These are phyloP conservation scores for Trichosporon sp. DNA, from an alignment of 1,284 basidiomycete species.

Conservation along the genomic window DNA sequence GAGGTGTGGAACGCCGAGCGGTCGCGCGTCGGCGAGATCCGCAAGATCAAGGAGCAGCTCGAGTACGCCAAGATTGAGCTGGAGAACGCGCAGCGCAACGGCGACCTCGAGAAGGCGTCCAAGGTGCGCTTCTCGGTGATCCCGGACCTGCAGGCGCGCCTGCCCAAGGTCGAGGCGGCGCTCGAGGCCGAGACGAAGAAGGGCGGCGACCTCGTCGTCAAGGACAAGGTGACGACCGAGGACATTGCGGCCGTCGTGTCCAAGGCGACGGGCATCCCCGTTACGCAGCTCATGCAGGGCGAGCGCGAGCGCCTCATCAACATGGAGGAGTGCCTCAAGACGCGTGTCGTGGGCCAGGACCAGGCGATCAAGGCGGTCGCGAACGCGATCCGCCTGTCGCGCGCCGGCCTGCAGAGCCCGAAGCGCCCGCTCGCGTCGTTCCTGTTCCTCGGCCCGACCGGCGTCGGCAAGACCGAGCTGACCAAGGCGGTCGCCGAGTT, in stretches of 20 bases:
- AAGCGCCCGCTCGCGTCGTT: slow-evolving; percentile 86
- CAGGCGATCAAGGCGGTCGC: slow-evolving; percentile 73
- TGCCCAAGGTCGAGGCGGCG: slow-evolving; percentile 60
- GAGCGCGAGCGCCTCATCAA: slow-evolving; percentile 87
- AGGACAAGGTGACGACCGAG: slow-evolving; percentile 79
- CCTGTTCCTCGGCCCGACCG: slow-evolving; percentile 83
- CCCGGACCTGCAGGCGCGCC: slow-evolving; percentile 68
- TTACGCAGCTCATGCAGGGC: slow-evolving; percentile 79
- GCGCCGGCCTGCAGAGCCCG: slow-evolving; percentile 80
- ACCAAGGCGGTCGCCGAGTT: slow-evolving; percentile 81
- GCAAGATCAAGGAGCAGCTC: slow-evolving; percentile 68
- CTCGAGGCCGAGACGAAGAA: slow-evolving; percentile 55
- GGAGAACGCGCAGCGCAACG: slow-evolving; percentile 79
- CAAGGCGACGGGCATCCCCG: slow-evolving; percentile 87
- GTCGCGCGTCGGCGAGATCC: slow-evolving; percentile 67
- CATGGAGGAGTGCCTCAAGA: slow-evolving; percentile 74
- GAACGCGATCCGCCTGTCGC: slow-evolving; percentile 82
- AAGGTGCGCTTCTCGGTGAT: slow-evolving; percentile 77
- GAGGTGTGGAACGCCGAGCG: slow-evolving; percentile 74
- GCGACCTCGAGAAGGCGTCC: slow-evolving; percentile 75
- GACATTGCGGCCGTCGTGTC: slow-evolving; percentile 85
- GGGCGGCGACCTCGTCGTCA: slow-evolving; percentile 60
- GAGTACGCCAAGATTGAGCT: slow-evolving; percentile 80
- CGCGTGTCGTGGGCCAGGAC: slow-evolving; percentile 83
- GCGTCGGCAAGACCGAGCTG: slow-evolving; percentile 69